Base-by-base conservation (phyloP, 1,139 yeast genomes). In the Blastobotrys capitulatus region DNA sequence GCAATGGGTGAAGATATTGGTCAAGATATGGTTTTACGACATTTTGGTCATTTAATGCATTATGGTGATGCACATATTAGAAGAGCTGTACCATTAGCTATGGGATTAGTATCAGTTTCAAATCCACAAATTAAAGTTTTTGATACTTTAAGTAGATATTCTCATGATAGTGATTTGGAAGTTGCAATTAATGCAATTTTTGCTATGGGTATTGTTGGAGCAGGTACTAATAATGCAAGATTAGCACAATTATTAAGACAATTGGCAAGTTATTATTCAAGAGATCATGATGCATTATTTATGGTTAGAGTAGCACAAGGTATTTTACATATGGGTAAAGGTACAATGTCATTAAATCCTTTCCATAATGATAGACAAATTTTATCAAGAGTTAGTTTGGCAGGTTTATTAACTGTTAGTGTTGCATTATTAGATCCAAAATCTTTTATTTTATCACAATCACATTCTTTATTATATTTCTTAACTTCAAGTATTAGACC, bases 1-100 rank as follows among this genome's bases (percentile, higher is more conserved):
- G 95, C 97, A 26, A 84, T 94, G 88, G 98, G 99, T 55, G 99
- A 94, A 69, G 96, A 88, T 57, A 87, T 94, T 68, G 98, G 98
- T 38, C 95, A 86, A 67, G 97, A 92, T 61, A 94, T 94, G 98
- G 84, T 94, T 13, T 73, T 92, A 62, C 92, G 98, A 67, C 98
- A 94, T 69, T 92, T 90, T 65, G 90, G 96, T 46, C 98, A 94
- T 68, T 76, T 90, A 68, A 89, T 94, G 96, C 98, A 94, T 69
- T 94, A 92, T 66, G 98, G 98, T 53, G 92, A 89, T 60, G 82
- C 95, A 18, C 79, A 87, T 56, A 87, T 92, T 54, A 85, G 94
- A 64, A 82, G 96, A 61, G 89, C 97, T 15, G 98, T 94, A 42
- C 99, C 99, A 38, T 77, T 94, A 57, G 98, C 98, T 26, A 87